Base-by-base conservation (phyloP, 768 basidiomycete genomes). In the Lentinula sp. region DNA sequence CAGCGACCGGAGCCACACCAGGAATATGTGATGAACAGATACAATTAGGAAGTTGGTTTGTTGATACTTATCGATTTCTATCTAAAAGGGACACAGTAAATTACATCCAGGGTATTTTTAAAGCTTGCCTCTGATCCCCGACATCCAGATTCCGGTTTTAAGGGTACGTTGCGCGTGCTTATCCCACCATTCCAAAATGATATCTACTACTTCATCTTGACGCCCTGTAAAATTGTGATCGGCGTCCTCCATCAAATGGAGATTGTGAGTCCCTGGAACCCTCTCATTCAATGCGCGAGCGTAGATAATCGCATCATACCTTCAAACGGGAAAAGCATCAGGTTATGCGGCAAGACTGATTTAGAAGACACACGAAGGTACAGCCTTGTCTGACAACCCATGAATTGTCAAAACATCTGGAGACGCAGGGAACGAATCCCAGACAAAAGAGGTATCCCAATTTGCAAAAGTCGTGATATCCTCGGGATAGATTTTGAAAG, bases 221-320 rank as follows among this genome's bases (percentile, higher is more conserved):
- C 81, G 80, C 23, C 86, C 84, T 23, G 83, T 85, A 66, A 86
- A 88, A 71, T 92, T 93, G 68, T 93, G 91, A 73, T 91, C 90
- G 7, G 86, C 88, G 48, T 80, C 81, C 69, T 93, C 91, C 42
- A 91, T 73, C 28, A 88, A 74, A 67, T 86, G 81, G 28, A 93
- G 74, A 16, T 77, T 85, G 68, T 91, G 88, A 6, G 88, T 90
- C 51, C 90, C 91, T 20, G 85, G 82, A 13, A 66, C 66, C 60
- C 88, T 79, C 36, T 71, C 66, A 35, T 85, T 80, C 50, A 90
- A 76, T 1, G 82, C 83, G 15, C 81, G 77, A 1, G 86, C 81
- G 61, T 90, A 91, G 45, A 91, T 85, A 63, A 85, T 60, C 0
- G 85, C 88, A 67, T 93, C 90, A 67, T 85, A 88, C 49, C 89